phyloP scores from a whole-genome alignment of 768 basidiomycete genomes.

The Dictyophora rubrovolvata region DNA sequence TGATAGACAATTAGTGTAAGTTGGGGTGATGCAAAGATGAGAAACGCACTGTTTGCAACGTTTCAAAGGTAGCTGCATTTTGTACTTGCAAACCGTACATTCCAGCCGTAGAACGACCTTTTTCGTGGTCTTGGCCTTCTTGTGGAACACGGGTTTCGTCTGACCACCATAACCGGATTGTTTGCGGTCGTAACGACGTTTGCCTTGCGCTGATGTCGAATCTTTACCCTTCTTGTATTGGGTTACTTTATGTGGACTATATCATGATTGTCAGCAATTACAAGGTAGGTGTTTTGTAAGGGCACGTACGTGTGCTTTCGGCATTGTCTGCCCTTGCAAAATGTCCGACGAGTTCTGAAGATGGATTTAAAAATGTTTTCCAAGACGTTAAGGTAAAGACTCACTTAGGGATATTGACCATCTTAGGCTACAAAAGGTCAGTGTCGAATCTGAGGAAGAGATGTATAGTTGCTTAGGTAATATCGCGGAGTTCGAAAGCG shows the following conservation, averaged over 20 bases:
- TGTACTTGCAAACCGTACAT: slow-evolving; percentile 97
- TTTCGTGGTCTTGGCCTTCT: slow-evolving; percentile 99
- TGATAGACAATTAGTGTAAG: slow-evolving; percentile 17
- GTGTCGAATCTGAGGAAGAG: too few species aligned
- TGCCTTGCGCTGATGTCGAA: slow-evolving; percentile 95
- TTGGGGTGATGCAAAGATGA: background rate
- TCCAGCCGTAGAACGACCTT: slow-evolving; percentile 98
- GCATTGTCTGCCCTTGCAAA: slow-evolving; percentile 95
- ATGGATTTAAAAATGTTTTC: background rate
- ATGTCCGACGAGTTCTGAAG: slow-evolving; percentile 87
- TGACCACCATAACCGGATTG: slow-evolving; percentile 99
- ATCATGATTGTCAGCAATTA: slow-evolving; percentile 11
- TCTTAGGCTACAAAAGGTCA: slow-evolving; percentile 20
- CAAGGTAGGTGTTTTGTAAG: background rate
- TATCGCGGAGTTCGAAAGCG: background rate
- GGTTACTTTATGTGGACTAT: slow-evolving; percentile 95
- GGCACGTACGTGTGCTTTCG: slow-evolving; percentile 85
- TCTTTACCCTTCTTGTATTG: slow-evolving; percentile 99
- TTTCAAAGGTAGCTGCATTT: slow-evolving; percentile 93
- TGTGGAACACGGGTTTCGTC: slow-evolving; percentile 99
- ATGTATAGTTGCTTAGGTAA: slow-evolving; percentile 9
- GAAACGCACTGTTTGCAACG: slow-evolving; percentile 94
- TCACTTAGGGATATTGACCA: slow-evolving; percentile 95
- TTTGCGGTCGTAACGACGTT: slow-evolving; percentile 99
- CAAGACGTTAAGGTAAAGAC: slow-evolving; percentile 22